Base-by-base conservation (phyloP, 2,329 filamentous ascomycete species). In the Chrysoporthe cubensis region DNA sequence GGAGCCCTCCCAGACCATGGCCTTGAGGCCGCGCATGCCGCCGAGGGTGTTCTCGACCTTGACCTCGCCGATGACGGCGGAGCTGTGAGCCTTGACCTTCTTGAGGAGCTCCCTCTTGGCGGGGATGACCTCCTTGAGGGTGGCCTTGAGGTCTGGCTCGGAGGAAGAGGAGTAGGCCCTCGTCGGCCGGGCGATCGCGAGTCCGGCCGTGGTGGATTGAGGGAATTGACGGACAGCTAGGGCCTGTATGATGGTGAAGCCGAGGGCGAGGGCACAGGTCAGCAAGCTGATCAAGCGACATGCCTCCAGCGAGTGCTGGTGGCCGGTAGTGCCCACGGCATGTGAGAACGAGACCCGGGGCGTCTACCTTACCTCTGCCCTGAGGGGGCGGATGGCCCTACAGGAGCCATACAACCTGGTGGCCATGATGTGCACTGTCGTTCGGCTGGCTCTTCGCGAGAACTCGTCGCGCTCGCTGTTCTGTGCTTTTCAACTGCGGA, bases 1-100 rank as follows among this genome's bases (percentile, higher is more conserved):
- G 13, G 94, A 97, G 59, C 96, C 96, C 81, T 99, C 96, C 96
- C 96, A 99, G 65, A 99, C 88, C 94, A 99, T 97, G 73, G 94
- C 92, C 83, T 97, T 97, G 73, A 99, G 88, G 50, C 95, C 95
- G 80, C 94, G 92, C 96, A 98, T 98, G 76, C 96, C 96, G 74
- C 96, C 96, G 74, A 98, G 88, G 32, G 93, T 93, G 81, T 96
- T 97, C 81, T 95, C 92, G 58, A 98, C 88, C 85, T 95, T 97
- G 80, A 98, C 90, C 75, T 97, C 92, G 67, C 95, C 95, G 75
- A 98, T 90, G 69, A 90, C 89, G 80, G 94, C 96, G 75, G 90
- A 88, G 64, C 88, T 87, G 78, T 95, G 89, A 67, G 90, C 88
- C 84, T 97, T 98, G 82, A 98, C 92, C 80, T 94, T 92, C 82